Evolutionary conservation across 306 rosid genomes (phyloP), one percentile per base, ranked within the genome.

Genomic region (Cucurbita moschata): DNA sequence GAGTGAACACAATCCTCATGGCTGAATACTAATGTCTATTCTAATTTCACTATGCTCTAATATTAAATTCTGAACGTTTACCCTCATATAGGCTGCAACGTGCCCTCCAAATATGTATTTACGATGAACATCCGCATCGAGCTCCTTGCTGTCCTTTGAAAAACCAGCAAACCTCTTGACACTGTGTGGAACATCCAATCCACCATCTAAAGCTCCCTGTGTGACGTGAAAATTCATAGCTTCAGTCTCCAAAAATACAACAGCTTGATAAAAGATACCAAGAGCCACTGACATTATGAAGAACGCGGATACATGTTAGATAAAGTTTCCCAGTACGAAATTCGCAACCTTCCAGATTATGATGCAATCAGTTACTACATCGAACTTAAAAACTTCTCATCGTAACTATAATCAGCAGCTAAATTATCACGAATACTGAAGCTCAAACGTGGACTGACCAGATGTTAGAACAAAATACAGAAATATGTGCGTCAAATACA

Each of bases 101-200:
- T 86, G 90, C 3, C 94, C 91, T 5, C 94, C 94, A 38, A 75
- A 90, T 61, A 90, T 81, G 57, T 90, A 86, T 59, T 85, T 90
- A 76, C 88, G 87, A 76, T 90, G 96, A 75, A 86, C 82, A 16
- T 88, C 96, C 2, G 92, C 69, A 76, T 88, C 86, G 1, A 88
- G 89, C 71, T 81, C 76, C 54, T 88, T 88, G 55, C 66, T 80
- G 0, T 87, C 92, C 76, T 90, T 88, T 0, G 75, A 55, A 26
- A 77, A 90, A 1, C 91, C 94, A 38, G 96, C 91, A 74, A 90
- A 90, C 76, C 94, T 82, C 55, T 90, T 90, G 55, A 86, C 96
- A 47, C 85, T 78, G 69, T 88, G 92, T 9, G 95, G 95, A 55
- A 90, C 81, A 64, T 90, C 96, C 75, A 88, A 55, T 12, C 95